Evolutionary conservation across 2,329 filamentous ascomycete species (phyloP), one percentile per base, ranked within the genome.

Genomic region (Mycosphaerelloides madeirae): DNA sequence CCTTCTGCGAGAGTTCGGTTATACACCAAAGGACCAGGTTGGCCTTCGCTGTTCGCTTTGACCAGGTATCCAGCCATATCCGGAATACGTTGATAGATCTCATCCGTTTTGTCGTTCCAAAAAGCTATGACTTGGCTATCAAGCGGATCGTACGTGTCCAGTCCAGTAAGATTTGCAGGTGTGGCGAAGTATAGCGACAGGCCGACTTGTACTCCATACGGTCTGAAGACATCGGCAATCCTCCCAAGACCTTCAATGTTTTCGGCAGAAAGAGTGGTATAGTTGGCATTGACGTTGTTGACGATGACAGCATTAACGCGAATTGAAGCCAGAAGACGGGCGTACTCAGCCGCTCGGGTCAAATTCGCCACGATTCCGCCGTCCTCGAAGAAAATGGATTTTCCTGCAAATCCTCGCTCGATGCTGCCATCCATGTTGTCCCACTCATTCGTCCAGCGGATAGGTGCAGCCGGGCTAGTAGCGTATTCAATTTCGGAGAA

Each of bases 371-470:
- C 65, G 6, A 83, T 69, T 8, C 62, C 59, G 38, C 77, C 80
- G 41, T 79, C 66, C 35, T 69, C 65, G 64, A 85, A 87, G 66
- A 85, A 87, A 43, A 86, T 83, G 1, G 82, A 86, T 0, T 72
- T 66, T 0, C 84, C 83, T 3, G 73, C 83, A 53, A 83, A 87
- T 14, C 83, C 83, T 41, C 83, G 70, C 60, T 86, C 83, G 34
- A 87, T 80, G 31, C 73, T 79, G 11, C 82, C 76, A 46, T 83
- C 76, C 60, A 86, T 68, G 52, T 87, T 85, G 59, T 87, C 81
- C 83, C 83, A 87, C 52, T 87, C 77, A 56, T 87, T 86, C 0
- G 79, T 75, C 83, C 83, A 86, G 51, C 83, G 74, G 32, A 87
- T 76, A 0, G 77, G 77, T 0, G 76, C 79, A 44, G 74, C 71